phyloP scores from a whole-genome alignment of 257 asterid species.

The Osmanthus fragrans region DNA sequence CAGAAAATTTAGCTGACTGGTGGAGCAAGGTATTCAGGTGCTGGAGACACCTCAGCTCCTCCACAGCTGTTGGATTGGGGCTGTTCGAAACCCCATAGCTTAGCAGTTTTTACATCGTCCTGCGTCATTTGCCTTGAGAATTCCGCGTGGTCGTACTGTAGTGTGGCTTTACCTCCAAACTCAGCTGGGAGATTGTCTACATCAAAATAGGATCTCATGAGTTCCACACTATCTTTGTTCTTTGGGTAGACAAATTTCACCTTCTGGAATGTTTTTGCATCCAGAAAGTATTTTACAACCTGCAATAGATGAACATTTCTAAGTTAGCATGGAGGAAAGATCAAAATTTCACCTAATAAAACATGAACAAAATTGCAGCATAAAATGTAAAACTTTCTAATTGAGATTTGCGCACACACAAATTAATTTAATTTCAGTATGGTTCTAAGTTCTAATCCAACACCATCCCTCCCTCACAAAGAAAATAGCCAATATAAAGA shows the following conservation, averaged over 20 bases:
- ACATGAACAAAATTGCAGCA: background rate
- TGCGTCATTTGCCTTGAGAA: slow-evolving; percentile 78
- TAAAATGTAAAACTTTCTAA: background rate
- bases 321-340: background rate
- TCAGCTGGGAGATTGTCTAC: slow-evolving; percentile 84
- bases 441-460: background rate
- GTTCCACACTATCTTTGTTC: slow-evolving; percentile 86
- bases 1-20: slow-evolving; percentile 34
- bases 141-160: slow-evolving; percentile 82
- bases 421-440: too few relatives aligned
- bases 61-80: slow-evolving; percentile 37
- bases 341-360: background rate
- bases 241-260: slow-evolving; percentile 92
- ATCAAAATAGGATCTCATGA: slow-evolving; percentile 74
- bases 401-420: background rate
- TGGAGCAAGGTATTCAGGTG: slow-evolving; percentile 46
- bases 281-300: slow-evolving; percentile 91
- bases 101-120: slow-evolving; percentile 73
- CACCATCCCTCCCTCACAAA: too few relatives aligned
- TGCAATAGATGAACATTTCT: slow-evolving; percentile 28
- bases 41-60: slow-evolving; percentile 69
- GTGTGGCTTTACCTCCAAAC: slow-evolving; percentile 85
- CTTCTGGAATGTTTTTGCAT: slow-evolving; percentile 83
- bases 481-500: background rate
- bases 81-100: slow-evolving; percentile 73